Evolutionary conservation across 1,284 basidiomycete species (phyloP).

Genomic region (Heterobasidion irregulare): DNA sequence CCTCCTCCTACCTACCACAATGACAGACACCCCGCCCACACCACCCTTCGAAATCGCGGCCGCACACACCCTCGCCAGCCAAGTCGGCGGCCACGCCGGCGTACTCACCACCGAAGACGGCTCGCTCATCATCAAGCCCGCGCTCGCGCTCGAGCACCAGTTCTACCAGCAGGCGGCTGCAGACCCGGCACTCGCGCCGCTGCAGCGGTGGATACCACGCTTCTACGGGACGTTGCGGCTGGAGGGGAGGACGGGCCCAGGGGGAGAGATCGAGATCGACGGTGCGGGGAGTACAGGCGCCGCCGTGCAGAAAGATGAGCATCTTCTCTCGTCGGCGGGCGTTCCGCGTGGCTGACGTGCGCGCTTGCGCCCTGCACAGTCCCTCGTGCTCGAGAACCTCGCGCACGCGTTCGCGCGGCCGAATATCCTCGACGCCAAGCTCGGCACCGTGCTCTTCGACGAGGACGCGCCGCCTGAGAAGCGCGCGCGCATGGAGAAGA

Average conservation of each 20-base stretch:
- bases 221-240: slow-evolving; percentile 73
- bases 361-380: slow-evolving; percentile 31
- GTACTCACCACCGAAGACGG: slow-evolving; percentile 72
- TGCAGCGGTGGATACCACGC: slow-evolving; percentile 56
- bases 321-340: background rate
- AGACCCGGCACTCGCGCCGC: slow-evolving; percentile 29
- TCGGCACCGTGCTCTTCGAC: slow-evolving; percentile 82
- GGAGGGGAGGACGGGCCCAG: slow-evolving; percentile 37
- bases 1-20: background rate
- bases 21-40: background rate
- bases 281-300: slow-evolving; percentile 20
- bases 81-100: slow-evolving; percentile 86
- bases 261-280: slow-evolving; percentile 13
- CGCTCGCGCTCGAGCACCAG: slow-evolving; percentile 61
- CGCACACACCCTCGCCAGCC: slow-evolving; percentile 32
- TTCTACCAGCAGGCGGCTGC: slow-evolving; percentile 65
- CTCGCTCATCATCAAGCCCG: slow-evolving; percentile 80
- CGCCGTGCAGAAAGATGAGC: slow-evolving; percentile 43
- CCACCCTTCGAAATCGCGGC: background rate
- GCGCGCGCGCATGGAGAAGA: slow-evolving; percentile 67
- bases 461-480: slow-evolving; percentile 69
- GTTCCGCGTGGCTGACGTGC: too few relatives aligned
- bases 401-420: slow-evolving; percentile 68
- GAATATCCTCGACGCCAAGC: slow-evolving; percentile 87
- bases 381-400: slow-evolving; percentile 83